These are phyloP conservation scores for Xerocomellus dryophilus DNA, from an alignment of 768 basidiomycete genomes.

Conservation along the genomic window DNA sequence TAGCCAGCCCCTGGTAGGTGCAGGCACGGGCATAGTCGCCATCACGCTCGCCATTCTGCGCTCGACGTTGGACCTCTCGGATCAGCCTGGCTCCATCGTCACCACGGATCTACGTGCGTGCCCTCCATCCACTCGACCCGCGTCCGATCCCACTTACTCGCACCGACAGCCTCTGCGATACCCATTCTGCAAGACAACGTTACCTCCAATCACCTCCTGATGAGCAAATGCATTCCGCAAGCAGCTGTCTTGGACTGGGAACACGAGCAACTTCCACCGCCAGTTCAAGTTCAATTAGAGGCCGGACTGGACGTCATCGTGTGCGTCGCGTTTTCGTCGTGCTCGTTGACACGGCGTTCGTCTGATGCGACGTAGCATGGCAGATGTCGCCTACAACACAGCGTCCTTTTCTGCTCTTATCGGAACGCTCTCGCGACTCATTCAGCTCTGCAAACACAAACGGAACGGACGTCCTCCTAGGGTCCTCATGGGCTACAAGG, in stretches of 20 bases:
- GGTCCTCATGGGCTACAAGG: conserved; percentile 81
- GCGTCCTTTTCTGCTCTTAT: conserved; percentile 77
- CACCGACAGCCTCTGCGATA: conserved; percentile 69
- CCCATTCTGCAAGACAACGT: conserved; percentile 76
- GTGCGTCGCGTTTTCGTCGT: conserved; percentile 41
- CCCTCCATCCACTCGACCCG: background rate
- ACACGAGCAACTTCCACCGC: conserved; percentile 47
- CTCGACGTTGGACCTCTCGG: conserved; percentile 29
- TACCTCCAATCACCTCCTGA: conserved; percentile 38
- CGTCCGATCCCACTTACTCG: background rate
- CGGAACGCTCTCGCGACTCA: conserved; percentile 56
- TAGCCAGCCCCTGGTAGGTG: conserved; percentile 44
- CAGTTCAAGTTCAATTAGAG: conserved; percentile 37
- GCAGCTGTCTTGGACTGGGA: conserved; percentile 75
- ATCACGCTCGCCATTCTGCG: conserved; percentile 60
- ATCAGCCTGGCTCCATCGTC: conserved; percentile 38
- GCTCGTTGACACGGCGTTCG: background rate
- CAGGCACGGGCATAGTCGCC: conserved; percentile 83
- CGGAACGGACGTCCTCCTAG: conserved; percentile 35
- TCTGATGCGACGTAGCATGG: conserved; percentile 57
- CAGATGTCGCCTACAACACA: conserved; percentile 92
- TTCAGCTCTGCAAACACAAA: conserved; percentile 24
- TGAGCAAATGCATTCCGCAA: conserved; percentile 27
- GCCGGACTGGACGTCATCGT: conserved; percentile 60
- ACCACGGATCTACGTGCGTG: conserved; percentile 73